Evolutionary conservation across 768 basidiomycete species (phyloP).

Genomic region (Lactarius quietus): DNA sequence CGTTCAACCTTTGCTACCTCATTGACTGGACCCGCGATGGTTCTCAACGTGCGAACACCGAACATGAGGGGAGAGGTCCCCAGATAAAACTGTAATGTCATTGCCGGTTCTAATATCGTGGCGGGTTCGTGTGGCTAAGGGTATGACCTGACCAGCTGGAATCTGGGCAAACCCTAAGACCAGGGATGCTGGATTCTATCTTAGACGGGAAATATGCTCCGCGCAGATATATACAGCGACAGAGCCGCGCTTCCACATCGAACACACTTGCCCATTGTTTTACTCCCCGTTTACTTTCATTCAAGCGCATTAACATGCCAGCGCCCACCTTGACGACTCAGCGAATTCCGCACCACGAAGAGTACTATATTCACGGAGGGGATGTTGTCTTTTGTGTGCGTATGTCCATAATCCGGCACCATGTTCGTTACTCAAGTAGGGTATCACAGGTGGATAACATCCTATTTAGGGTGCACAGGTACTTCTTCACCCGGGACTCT

Average conservation of each 20-base stretch:
- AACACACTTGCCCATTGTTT: background rate
- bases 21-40: conserved; percentile 1
- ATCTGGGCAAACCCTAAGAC: conserved; percentile 2
- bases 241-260: background rate
- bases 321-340: conserved; percentile 5
- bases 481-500: too few relatives aligned
- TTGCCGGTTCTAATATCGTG: conserved; percentile 1
- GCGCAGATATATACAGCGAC: conserved; percentile 18
- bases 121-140: background rate
- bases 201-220: background rate
- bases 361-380: conserved; percentile 46
- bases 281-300: background rate
- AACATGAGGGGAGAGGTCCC: conserved; percentile 5
- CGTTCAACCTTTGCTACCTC: background rate
- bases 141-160: background rate
- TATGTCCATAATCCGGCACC: conserved; percentile 4
- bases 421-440: too few relatives aligned
- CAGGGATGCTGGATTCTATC: background rate
- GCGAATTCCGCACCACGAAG: conserved; percentile 29
- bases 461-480: too few relatives aligned
- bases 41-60: conserved; percentile 2
- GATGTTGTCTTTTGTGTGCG: conserved; percentile 40
- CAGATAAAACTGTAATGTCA: background rate
- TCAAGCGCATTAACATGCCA: background rate
- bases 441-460: too few relatives aligned